Evolutionary conservation across 331 rosid species (phyloP).

Genomic region (Spiraea crenata): DNA sequence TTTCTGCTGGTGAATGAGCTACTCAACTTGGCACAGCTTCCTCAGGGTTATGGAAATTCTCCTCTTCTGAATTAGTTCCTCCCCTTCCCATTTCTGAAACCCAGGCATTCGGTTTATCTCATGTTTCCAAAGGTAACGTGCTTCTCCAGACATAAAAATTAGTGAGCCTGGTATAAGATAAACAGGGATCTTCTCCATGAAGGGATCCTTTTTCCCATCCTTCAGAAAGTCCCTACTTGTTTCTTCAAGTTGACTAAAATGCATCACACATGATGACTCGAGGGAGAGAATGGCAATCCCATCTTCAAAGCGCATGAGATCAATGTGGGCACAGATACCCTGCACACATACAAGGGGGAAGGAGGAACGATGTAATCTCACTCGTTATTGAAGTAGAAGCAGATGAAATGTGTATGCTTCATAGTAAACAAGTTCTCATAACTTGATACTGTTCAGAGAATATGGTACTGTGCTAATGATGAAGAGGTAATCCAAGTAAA

Average conservation of each 20-base stretch:
- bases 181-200: conserved; percentile 40
- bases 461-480: background rate
- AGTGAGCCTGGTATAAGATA: conserved; percentile 73
- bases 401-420: background rate
- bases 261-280: conserved; percentile 83
- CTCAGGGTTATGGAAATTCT: conserved; percentile 76
- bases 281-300: conserved; percentile 84
- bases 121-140: conserved; percentile 81
- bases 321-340: conserved; percentile 86
- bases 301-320: conserved; percentile 88
- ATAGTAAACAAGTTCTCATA: background rate
- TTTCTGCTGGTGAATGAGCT: conserved; percentile 3
- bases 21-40: conserved; percentile 51
- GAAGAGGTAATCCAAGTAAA: background rate
- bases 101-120: conserved; percentile 79
- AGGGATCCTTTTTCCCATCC: conserved; percentile 13
- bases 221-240: conserved; percentile 3
- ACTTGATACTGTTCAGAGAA: background rate
- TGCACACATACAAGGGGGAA: conserved; percentile 19
- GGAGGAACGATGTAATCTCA: background rate
- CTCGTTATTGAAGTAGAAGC: background rate
- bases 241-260: conserved; percentile 49
- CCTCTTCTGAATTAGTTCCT: conserved; percentile 45
- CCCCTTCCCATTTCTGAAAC: conserved; percentile 74
- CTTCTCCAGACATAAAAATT: conserved; percentile 77